phyloP scores from a whole-genome alignment of 257 asterid genomes.

The Solanum bukasovii region DNA sequence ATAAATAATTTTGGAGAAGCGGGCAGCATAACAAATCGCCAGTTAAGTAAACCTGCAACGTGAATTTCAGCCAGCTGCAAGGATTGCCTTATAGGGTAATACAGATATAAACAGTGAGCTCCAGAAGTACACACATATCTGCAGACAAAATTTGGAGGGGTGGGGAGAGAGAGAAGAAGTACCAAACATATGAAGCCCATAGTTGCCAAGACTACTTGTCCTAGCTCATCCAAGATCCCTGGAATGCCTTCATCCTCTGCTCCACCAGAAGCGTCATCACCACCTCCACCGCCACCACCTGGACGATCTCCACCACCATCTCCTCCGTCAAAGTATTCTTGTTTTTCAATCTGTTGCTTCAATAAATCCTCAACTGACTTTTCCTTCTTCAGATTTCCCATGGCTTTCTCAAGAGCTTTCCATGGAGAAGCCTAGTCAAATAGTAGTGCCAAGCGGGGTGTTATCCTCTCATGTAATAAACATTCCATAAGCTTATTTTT shows the following conservation, averaged over 20 bases:
- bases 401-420: constrained; percentile 50
- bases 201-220: constrained; percentile 48
- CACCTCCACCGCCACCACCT: constrained; percentile 39
- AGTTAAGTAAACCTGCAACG: not conserved
- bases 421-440: constrained; percentile 49
- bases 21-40: not conserved
- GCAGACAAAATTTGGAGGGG: not conserved
- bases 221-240: constrained; percentile 38
- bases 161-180: not conserved
- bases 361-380: constrained; percentile 53
- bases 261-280: constrained; percentile 36
- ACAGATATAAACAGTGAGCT: not conserved
- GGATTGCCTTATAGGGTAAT: not conserved
- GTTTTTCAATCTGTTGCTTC: constrained; percentile 66
- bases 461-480: not conserved
- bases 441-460: not conserved
- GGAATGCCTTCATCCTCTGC: constrained; percentile 29
- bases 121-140: not conserved
- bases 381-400: constrained; percentile 49
- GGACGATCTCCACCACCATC: constrained; percentile 39
- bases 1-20: not conserved
- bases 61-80: not conserved
- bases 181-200: constrained; percentile 57
- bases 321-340: constrained; percentile 56
- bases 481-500: not conserved